Base-by-base conservation (phyloP, 495 filamentous ascomycete species). In the Delitschia confertaspora region DNA sequence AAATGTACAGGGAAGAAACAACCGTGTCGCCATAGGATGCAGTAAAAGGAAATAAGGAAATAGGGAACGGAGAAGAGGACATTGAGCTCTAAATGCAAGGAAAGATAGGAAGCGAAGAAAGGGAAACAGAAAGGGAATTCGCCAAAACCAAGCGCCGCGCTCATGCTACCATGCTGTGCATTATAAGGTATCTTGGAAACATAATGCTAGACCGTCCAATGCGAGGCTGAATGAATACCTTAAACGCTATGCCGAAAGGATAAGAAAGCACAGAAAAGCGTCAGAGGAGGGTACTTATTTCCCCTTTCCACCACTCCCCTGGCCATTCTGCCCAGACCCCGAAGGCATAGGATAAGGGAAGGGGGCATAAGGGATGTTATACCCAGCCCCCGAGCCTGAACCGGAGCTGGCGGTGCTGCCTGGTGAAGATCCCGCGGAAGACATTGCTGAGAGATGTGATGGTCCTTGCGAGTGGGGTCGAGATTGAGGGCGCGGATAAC, bases 261-360 rank as follows among this genome's bases (percentile, higher is more conserved):
- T 34, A 45, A 40, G 8, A 11, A 37, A 26, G 11, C n/a, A 13
- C 11, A 20, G 34, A 42, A 21, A 21, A 6, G 4, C 5, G 38
- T 33, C 27, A 3, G 7, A 23, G 20, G 4, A 19, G 22, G 7
- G 9, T 8, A 17, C 36, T 26, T 53, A 53, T 42, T 53, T 53
- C 6, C 49, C 49, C 5, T 30, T 30, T 14, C 38, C 22, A n/a
- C 33, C 23, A 8, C 35, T 13, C 21, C 21, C 9, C 23, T 45
- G 26, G 3, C 27, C 25, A 13, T 13, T 29, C 13, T 29, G 26
- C 7, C 26, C 26, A 13, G 7, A 13, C 47, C 42, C 9, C 42
- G 33, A 2, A 2, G 49, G 49, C 36, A 53, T 53, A 3, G 49
- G 49, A 22, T 53, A 53, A 1, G 49, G 49, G 22, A 53, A 53